Percentiles rank a stretch among this genome's conserved stretches.
These are phyloP conservation scores for Cornus florida DNA, from an alignment of 148 eudicot genomes.

Conservation along the genomic window DNA sequence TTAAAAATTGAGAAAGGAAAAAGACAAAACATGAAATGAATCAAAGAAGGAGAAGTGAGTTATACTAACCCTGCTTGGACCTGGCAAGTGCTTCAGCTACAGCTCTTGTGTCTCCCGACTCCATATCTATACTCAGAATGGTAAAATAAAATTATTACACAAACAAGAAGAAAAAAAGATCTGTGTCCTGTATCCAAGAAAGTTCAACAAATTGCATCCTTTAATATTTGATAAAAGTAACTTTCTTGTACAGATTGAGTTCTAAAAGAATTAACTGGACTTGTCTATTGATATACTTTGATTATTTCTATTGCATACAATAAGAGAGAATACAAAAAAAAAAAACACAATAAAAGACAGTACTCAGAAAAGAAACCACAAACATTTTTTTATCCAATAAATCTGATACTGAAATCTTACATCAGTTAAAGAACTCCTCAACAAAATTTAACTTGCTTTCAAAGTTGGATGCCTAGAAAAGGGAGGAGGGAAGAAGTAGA, in stretches of 20 bases:
- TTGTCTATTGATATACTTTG: not conserved
- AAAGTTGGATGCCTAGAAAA: too few relatives aligned
- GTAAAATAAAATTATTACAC: not conserved
- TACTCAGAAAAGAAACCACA: not conserved
- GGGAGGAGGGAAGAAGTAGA: not conserved
- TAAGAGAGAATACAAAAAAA: too few relatives aligned
- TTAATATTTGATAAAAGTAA: not conserved
- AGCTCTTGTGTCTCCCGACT: conserved; percentile 62
- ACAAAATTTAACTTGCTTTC: not conserved
- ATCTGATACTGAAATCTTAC: not conserved
- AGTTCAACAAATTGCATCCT: conserved; percentile 3
- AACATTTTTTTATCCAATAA: not conserved
- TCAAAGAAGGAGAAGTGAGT: conserved; percentile 1
- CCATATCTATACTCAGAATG: conserved; percentile 51
- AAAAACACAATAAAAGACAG: not conserved
- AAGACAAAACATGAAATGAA: not conserved
- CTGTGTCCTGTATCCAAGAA: not conserved
- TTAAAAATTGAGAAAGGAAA: not conserved
- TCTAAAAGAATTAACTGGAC: too few relatives aligned
- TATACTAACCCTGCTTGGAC: conserved; percentile 60
- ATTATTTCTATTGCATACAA: not conserved
- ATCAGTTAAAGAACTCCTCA: not conserved
- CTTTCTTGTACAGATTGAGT: not conserved
- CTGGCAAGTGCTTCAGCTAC: conserved; percentile 89
- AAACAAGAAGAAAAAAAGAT: not conserved